These are phyloP conservation scores for Endocalyx cinctus DNA, from an alignment of 2,329 filamentous ascomycete species.

Conservation along the genomic window DNA sequence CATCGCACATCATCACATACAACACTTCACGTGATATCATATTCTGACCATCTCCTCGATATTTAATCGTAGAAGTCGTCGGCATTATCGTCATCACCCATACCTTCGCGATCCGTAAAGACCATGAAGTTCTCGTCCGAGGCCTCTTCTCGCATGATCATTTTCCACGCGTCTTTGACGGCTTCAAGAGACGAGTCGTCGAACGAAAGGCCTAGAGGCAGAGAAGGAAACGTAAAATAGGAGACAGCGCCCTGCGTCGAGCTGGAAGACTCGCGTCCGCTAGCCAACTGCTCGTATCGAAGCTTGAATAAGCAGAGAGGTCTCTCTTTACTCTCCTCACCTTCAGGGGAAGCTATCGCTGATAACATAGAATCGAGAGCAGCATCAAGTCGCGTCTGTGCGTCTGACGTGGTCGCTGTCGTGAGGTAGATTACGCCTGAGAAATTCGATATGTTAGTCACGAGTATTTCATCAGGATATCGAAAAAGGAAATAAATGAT, in stretches of 20 bases:
- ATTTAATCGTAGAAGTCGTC: constrained; percentile 47
- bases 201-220: constrained; percentile 65
- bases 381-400: constrained; percentile 32
- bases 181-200: constrained; percentile 64
- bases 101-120: constrained; percentile 70
- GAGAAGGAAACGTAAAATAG: constrained; percentile 52
- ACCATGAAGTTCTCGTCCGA: constrained; percentile 58
- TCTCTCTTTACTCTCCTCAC: constrained; percentile 6
- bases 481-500: too few relatives aligned
- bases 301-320: constrained; percentile 44
- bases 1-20: too few relatives aligned
- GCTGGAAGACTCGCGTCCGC: constrained; percentile 18
- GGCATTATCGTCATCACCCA: constrained; percentile 48
- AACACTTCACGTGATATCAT: constrained; percentile 1
- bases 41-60: not conserved
- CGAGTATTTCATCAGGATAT: too few relatives aligned
- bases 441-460: not conserved
- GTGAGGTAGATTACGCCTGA: constrained; percentile 35
- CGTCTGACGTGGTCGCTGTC: constrained; percentile 29
- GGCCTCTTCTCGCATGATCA: constrained; percentile 49
- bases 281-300: constrained; percentile 49
- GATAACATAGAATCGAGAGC: constrained; percentile 39
- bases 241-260: constrained; percentile 31
- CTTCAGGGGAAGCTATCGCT: constrained; percentile 20
- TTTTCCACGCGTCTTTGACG: constrained; percentile 67